phyloP scores from a whole-genome alignment of 2,329 filamentous ascomycete genomes.

The Xylariaceae sp. region DNA sequence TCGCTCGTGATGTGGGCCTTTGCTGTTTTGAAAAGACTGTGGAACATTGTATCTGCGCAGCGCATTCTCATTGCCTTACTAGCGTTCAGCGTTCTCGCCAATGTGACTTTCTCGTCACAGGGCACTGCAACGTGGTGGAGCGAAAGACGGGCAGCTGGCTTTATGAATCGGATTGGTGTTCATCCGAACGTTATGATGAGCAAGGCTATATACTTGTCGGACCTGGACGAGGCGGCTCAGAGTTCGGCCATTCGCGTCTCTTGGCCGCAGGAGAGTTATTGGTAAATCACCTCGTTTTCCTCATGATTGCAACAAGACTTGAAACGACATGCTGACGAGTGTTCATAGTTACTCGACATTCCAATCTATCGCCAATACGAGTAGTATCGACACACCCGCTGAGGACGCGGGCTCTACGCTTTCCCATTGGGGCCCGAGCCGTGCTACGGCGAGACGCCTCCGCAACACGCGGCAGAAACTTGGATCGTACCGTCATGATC shows the following conservation, averaged over 20 bases:
- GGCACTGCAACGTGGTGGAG: constrained; percentile 78
- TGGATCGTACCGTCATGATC: constrained; percentile 79
- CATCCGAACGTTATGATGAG: constrained; percentile 76
- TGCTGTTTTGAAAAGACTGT: constrained; percentile 60
- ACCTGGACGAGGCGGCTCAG: constrained; percentile 63
- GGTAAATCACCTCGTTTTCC: constrained; percentile 34
- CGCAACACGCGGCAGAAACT: constrained; percentile 78
- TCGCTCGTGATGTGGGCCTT: constrained; percentile 76
- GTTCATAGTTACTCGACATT: constrained; percentile 56
- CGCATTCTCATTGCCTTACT: constrained; percentile 69
- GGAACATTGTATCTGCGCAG: constrained; percentile 68
- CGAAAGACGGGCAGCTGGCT: constrained; percentile 73
- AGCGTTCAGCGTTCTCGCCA: constrained; percentile 64
- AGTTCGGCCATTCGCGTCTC: constrained; percentile 32
- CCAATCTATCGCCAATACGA: constrained; percentile 53
- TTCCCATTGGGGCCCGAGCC: constrained; percentile 46
- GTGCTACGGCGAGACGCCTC: constrained; percentile 60
- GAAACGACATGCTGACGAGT: constrained; percentile 2
- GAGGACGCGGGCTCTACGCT: constrained; percentile 45
- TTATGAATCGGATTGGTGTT: constrained; percentile 79
- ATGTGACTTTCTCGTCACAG: constrained; percentile 70
- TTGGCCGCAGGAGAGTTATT: constrained; percentile 47
- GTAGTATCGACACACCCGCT: constrained; percentile 54
- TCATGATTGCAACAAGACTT: background rate
- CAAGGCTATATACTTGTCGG: constrained; percentile 76